Base-by-base conservation (phyloP, 495 filamentous ascomycete species). In the Xylaria curta region DNA sequence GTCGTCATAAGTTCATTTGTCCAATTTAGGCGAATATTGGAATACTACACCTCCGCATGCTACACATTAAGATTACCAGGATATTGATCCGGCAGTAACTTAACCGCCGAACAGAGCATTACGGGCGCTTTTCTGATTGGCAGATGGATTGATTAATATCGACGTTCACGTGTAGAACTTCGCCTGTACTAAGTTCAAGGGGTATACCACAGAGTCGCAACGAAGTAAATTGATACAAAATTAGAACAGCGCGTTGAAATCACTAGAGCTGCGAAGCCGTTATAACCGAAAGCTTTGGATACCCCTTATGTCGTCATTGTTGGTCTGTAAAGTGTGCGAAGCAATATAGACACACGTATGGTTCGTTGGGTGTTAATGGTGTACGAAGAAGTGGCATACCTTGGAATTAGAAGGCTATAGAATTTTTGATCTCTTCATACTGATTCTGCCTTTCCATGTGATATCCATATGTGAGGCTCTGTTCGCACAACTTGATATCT, bases 1-100 rank as follows among this genome's bases (percentile, higher is more conserved):
- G 15, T 61, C 36, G 70, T 28, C 61, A 71, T 73, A 65, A 49
- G 69, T 51, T 72, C 62, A 66, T 42, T 68, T 59, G 62, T 73
- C 72, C 17, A 63, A 76, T 78, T 78, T 78, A 78, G 76, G 72
- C 76, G 70, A 66, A 61, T 68, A n/a, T 42, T 8, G 38, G 76
- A 72, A 67, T 69, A 42, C 24, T 46, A 70, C 26, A 31, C 62
- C 74, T 66, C 76, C 76, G 76, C 73, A 71, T 68, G 42, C 59
- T 53, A 47, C n/a, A 62, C 61, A 68, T 76, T 58, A 56, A 47
- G 24, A 28, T 31, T 46, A 56, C 65, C 33, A 28, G 65, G 65
- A 49, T 67, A 67, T 67, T 67, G 49, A 67, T 19, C 65, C 65
- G 65, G 65, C 28, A 67, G 47, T 67, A 54, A 24, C 65, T 24